Conservation (phyloP, 1,284 basidiomycete genomes). For the Heterobasidion parviporum region DNA sequence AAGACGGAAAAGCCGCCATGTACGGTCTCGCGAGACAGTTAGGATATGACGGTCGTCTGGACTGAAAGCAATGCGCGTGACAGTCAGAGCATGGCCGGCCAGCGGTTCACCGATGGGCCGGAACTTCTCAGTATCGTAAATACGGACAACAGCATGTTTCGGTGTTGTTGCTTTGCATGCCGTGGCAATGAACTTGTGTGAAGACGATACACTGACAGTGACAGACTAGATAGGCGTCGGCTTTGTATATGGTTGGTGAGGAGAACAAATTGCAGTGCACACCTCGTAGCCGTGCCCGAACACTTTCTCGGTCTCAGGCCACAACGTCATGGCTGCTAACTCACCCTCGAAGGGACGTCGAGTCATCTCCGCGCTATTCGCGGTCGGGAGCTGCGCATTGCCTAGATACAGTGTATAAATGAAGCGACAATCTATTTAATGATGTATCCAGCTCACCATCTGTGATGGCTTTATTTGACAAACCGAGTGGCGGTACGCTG, state of each 20-base stretch:
- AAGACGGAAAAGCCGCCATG: conserved; percentile 79
- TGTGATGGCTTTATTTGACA: conserved; percentile 62
- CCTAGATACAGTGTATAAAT: not conserved
- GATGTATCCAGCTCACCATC: conserved; percentile 34
- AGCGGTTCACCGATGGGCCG: conserved; percentile 66
- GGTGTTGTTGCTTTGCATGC: conserved; percentile 84
- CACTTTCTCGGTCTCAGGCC: conserved; percentile 96
- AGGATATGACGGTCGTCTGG: conserved; percentile 74
- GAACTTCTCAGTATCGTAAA: conserved; percentile 72
- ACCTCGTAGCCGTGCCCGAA: conserved; percentile 99
- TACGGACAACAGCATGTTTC: conserved; percentile 85
- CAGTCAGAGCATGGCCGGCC: conserved; percentile 80
- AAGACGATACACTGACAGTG: conserved; percentile 65
- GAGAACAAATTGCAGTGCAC: conserved; percentile 11
- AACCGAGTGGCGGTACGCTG: conserved; percentile 67
- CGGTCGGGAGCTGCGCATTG: conserved; percentile 7
- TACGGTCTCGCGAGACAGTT: conserved; percentile 85
- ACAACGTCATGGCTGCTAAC: conserved; percentile 80
- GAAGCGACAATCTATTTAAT: not conserved
- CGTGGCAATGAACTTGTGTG: conserved; percentile 74
- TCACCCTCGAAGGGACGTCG: conserved; percentile 76
- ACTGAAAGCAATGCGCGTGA: conserved; percentile 88
- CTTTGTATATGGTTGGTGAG: not conserved
- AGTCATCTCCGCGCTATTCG: conserved; percentile 10
- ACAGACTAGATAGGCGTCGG: conserved; percentile 47